These are phyloP conservation scores for Ramalina intermedia DNA, from an alignment of 495 filamentous ascomycete species.

Conservation along the genomic window DNA sequence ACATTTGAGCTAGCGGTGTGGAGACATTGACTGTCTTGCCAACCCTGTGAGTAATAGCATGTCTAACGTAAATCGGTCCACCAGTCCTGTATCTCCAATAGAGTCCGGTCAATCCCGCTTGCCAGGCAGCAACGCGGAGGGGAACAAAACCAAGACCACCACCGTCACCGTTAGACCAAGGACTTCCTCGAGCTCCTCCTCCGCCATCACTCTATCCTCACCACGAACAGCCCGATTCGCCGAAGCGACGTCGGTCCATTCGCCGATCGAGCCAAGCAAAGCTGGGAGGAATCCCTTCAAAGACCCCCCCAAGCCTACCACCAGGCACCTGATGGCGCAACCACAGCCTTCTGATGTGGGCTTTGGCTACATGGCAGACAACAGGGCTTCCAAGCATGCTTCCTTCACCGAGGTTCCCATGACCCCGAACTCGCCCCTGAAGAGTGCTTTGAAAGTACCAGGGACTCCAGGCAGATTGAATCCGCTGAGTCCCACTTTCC, in stretches of 20 bases:
- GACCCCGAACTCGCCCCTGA: constrained; percentile 64
- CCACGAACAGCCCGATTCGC: constrained; percentile 78
- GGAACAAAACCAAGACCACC: constrained; percentile 7
- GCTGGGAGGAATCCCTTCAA: constrained; percentile 49
- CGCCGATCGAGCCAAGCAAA: constrained; percentile 51
- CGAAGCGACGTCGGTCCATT: constrained; percentile 78
- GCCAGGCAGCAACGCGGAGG: constrained; percentile 1
- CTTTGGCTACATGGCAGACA: constrained; percentile 71
- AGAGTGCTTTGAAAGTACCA: constrained; percentile 74
- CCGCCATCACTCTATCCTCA: constrained; percentile 47
- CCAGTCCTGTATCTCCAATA: constrained; percentile 6
- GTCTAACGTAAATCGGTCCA: constrained; percentile 9
- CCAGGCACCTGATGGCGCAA: constrained; percentile 43
- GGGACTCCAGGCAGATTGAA: constrained; percentile 57
- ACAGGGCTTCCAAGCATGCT: constrained; percentile 35
- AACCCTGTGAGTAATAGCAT: constrained; percentile 7
- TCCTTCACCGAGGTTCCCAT: constrained; percentile 30
- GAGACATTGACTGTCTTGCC: neutral
- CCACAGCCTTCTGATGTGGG: constrained; percentile 70
- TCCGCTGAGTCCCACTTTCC: constrained; percentile 76
- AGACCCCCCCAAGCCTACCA: constrained; percentile 38
- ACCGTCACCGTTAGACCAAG: constrained; percentile 9
- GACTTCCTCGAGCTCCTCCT: constrained; percentile 34
- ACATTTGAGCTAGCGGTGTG: neutral
- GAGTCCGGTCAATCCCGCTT: constrained; percentile 1